Percentiles rank a stretch among this genome's conserved stretches.
Conservation (phyloP, 2,329 filamentous ascomycete genomes). For the Aureobasidium mangrovei region DNA sequence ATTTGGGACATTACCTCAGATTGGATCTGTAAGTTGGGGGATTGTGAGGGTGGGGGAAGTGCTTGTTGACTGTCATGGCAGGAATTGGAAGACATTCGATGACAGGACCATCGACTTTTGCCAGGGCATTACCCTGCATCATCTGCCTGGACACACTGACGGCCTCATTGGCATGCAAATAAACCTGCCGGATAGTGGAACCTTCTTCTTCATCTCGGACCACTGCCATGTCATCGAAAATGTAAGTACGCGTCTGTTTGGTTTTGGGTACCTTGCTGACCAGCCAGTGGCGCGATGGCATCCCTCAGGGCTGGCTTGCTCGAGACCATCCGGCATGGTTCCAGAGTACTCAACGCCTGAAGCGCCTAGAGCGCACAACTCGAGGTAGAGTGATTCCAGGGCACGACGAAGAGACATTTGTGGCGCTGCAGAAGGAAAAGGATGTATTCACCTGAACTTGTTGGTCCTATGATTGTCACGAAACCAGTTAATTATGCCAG, state of each 20-base stretch:
- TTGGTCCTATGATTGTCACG: neutral
- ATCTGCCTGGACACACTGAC: constrained; percentile 30
- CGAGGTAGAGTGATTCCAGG: constrained; percentile 28
- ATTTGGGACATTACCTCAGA: constrained; percentile 28
- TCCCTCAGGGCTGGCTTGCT: constrained; percentile 30
- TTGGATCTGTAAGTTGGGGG: constrained; percentile 22
- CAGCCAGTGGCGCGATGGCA: constrained; percentile 27
- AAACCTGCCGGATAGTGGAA: constrained; percentile 27
- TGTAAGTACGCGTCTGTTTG: constrained; percentile 16
- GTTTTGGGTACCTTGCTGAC: constrained; percentile 9
- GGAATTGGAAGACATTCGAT: constrained; percentile 31
- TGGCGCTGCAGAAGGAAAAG: constrained; percentile 22
- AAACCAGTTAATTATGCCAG: neutral
- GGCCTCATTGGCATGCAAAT: constrained; percentile 29
- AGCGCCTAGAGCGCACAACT: constrained; percentile 25
- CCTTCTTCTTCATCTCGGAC: constrained; percentile 28
- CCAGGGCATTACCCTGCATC: constrained; percentile 30
- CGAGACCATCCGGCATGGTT: constrained; percentile 30
- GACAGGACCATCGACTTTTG: constrained; percentile 28
- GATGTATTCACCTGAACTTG: constrained; percentile 19
- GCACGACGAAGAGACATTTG: constrained; percentile 28
- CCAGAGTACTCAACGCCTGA: constrained; percentile 26
- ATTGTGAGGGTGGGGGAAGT: too few relatives aligned
- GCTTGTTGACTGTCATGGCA: constrained; percentile 10
- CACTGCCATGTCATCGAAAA: constrained; percentile 32